These are phyloP conservation scores for Chaetomium cochliodes DNA, from an alignment of 495 filamentous ascomycete genomes.

Conservation along the genomic window DNA sequence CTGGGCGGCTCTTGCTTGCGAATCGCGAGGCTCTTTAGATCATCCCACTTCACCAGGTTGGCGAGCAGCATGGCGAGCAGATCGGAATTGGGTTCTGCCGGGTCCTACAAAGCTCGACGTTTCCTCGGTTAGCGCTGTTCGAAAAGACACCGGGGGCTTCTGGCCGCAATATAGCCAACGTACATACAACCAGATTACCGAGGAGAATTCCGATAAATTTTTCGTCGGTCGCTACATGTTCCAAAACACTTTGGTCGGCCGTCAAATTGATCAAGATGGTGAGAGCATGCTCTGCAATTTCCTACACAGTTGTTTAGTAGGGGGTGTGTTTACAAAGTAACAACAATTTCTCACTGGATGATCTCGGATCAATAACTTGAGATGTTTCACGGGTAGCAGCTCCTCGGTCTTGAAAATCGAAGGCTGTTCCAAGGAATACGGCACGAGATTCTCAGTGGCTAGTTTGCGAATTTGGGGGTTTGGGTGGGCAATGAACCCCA, in stretches of 20 bases:
- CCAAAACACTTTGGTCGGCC: constrained; percentile 68
- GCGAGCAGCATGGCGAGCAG: constrained; percentile 87
- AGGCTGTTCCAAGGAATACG: constrained; percentile 75
- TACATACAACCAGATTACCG: constrained; percentile 70
- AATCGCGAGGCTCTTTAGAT: constrained; percentile 62
- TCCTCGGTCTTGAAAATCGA: constrained; percentile 79
- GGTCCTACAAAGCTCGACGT: constrained; percentile 40
- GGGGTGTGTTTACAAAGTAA: not conserved
- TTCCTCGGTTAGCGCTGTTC: constrained; percentile 10
- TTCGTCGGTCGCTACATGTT: constrained; percentile 72
- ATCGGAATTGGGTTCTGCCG: constrained; percentile 69
- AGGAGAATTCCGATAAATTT: constrained; percentile 74
- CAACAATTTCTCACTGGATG: constrained; percentile 58
- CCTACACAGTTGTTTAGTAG: constrained; percentile 45
- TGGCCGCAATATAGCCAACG: constrained; percentile 1
- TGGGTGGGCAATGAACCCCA: constrained; percentile 86
- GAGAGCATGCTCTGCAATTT: constrained; percentile 88
- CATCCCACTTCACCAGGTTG: constrained; percentile 80
- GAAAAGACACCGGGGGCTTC: not conserved
- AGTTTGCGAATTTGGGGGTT: constrained; percentile 73
- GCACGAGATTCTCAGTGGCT: constrained; percentile 83
- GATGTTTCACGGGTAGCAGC: constrained; percentile 75
- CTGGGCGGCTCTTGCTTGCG: constrained; percentile 61
- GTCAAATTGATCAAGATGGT: constrained; percentile 92
- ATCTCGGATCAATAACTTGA: constrained; percentile 86